Evolutionary conservation across 805 yeast species (phyloP).

Genomic region (Naumovozyma dairenensis): DNA sequence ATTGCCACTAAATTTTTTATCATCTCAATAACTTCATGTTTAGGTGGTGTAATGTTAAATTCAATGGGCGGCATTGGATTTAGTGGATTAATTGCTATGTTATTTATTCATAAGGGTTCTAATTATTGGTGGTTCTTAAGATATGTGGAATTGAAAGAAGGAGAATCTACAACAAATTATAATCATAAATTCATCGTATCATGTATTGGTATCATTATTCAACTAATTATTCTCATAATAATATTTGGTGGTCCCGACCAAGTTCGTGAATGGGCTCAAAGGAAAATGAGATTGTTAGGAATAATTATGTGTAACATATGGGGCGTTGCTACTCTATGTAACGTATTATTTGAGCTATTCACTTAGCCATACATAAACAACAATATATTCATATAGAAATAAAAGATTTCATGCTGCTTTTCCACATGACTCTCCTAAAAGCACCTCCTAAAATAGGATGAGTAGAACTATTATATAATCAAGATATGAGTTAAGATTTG

Average conservation of each 20-base stretch:
- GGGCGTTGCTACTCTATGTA: slow-evolving; percentile 19
- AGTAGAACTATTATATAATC: too few relatives aligned
- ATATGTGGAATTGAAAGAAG: slow-evolving; percentile 13
- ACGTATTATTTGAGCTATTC: slow-evolving; percentile 19
- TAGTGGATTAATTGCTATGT: slow-evolving; percentile 47
- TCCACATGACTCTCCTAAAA: too few relatives aligned
- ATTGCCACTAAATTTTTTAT: slow-evolving; percentile 58
- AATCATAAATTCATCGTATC: slow-evolving; percentile 23
- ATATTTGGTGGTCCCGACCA: slow-evolving; percentile 13
- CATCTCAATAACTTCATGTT: slow-evolving; percentile 88
- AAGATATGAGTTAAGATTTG: too few relatives aligned
- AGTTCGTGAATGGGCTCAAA: slow-evolving; percentile 6
- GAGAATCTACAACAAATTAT: slow-evolving; percentile 2
- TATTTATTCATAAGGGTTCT: slow-evolving; percentile 12
- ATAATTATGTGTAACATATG: slow-evolving; percentile 20
- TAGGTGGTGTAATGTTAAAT: slow-evolving; percentile 85
- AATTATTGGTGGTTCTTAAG: slow-evolving; percentile 19
- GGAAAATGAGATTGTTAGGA: slow-evolving; percentile 15
- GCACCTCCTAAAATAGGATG: too few relatives aligned
- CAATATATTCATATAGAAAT: too few relatives aligned
- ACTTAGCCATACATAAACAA: too few relatives aligned
- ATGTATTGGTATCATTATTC: slow-evolving; percentile 16
- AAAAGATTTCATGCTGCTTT: too few relatives aligned
- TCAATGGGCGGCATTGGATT: slow-evolving; percentile 74
- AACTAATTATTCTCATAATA: slow-evolving; percentile 11